A percentile compares a stretch with the other conserved stretches of the same genome.
phyloP scores from a whole-genome alignment of 164 flowering plant genomes.

The Chimonanthus praecox region DNA sequence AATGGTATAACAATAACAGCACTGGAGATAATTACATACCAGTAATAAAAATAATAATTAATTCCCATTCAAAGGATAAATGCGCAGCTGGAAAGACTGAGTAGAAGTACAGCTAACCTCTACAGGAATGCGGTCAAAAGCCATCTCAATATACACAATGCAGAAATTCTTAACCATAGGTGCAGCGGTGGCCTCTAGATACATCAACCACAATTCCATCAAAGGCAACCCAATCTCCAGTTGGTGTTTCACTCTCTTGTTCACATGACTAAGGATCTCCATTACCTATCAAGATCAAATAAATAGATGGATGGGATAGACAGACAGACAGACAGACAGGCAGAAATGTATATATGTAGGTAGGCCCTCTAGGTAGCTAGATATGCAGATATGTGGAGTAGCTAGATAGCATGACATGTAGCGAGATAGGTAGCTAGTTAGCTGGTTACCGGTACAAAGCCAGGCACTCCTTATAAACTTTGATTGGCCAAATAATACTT shows the following conservation, averaged over 20 bases:
- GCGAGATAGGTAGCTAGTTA: no score
- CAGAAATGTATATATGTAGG: background rate
- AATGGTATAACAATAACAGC: no score
- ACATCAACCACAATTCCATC: constrained; percentile 68
- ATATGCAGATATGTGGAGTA: background rate
- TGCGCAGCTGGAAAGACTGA: background rate
- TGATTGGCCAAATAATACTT: background rate
- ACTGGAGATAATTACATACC: no score
- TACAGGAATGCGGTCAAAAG: constrained; percentile 55
- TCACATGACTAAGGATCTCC: constrained; percentile 86
- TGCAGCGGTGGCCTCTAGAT: constrained; percentile 43
- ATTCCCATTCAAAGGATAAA: background rate
- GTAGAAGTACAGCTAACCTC: constrained; percentile 43
- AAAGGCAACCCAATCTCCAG: constrained; percentile 70
- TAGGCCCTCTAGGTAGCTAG: background rate
- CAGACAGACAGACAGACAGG: no score
- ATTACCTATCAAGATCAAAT: constrained; percentile 45
- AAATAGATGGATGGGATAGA: no score
- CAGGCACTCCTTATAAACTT: background rate
- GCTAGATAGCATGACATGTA: no score
- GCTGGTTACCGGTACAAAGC: no score
- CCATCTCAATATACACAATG: constrained; percentile 94
- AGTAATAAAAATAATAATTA: background rate
- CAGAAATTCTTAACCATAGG: constrained; percentile 89
- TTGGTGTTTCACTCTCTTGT: constrained; percentile 92